These are phyloP conservation scores for Lichtheimia ramosa DNA, from an alignment of 371 early-diverging fungal species.

Conservation along the genomic window DNA sequence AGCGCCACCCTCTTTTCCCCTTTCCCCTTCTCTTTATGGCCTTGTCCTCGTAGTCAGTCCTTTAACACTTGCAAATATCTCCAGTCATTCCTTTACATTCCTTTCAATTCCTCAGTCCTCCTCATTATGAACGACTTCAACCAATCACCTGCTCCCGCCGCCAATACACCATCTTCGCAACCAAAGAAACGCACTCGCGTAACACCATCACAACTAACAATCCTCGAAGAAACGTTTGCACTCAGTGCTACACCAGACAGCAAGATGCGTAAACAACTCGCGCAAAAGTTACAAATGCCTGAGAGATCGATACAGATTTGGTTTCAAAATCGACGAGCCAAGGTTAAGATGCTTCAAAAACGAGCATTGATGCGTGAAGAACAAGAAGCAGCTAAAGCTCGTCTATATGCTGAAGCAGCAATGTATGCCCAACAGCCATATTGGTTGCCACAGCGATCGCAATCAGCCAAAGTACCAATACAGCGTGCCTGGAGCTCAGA, in stretches of 20 bases:
- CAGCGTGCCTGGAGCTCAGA: constrained; percentile 51
- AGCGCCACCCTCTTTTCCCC: constrained; percentile 6
- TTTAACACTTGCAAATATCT: constrained; percentile 1
- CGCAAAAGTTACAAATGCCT: constrained; percentile 88
- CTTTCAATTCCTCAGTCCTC: constrained; percentile 1
- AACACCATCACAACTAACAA: constrained; percentile 69
- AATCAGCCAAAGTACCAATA: constrained; percentile 22
- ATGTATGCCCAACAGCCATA: constrained; percentile 18
- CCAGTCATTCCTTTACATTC: constrained; percentile 17
- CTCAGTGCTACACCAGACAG: constrained; percentile 72
- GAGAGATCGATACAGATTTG: constrained; percentile 96
- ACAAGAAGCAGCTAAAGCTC: constrained; percentile 45
- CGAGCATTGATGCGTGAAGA: constrained; percentile 55
- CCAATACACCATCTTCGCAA: constrained; percentile 8
- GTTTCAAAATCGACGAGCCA: constrained; percentile 99
- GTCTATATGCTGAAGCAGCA: constrained; percentile 34
- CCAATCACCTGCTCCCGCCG: constrained; percentile 9
- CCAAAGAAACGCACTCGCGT: constrained; percentile 72
- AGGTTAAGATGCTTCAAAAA: constrained; percentile 76
- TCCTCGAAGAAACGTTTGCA: constrained; percentile 75
- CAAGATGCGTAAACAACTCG: constrained; percentile 84
- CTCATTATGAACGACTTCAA: constrained; percentile 8
- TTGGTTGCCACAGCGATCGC: constrained; percentile 11
- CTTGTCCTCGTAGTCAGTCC: constrained; percentile 15
- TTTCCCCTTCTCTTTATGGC: constrained; percentile 15